These are phyloP conservation scores for Yarrowia osloensis DNA, from an alignment of 805 yeast species.

Conservation along the genomic window DNA sequence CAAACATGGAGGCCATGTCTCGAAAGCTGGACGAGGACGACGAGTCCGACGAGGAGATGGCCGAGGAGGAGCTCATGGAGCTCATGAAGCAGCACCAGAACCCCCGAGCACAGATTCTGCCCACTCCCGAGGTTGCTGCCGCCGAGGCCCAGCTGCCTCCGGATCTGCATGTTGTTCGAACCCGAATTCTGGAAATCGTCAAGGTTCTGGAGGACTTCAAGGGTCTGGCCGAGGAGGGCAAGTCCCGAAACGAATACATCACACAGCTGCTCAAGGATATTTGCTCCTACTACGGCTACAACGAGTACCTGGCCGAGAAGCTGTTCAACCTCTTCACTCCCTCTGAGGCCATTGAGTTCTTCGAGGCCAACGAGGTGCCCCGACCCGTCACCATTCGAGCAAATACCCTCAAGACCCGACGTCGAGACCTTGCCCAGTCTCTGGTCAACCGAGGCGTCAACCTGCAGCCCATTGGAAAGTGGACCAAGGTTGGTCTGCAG, in stretches of 20 bases:
- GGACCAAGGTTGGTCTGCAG: constrained; percentile 98
- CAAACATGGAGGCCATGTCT: constrained; percentile 35
- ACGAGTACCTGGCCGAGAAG: constrained; percentile 89
- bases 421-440: constrained; percentile 94
- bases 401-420: constrained; percentile 90
- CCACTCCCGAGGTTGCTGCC: constrained; percentile 62
- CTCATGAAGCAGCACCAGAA: constrained; percentile 28
- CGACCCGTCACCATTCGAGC: constrained; percentile 97
- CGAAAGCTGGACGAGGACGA: constrained; percentile 34
- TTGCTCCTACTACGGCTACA: constrained; percentile 90
- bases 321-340: constrained; percentile 89
- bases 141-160: constrained; percentile 54
- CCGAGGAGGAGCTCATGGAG: constrained; percentile 33
- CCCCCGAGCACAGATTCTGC: constrained; percentile 59
- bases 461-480: constrained; percentile 92
- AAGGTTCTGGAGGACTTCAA: constrained; percentile 91
- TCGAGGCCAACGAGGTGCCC: constrained; percentile 96
- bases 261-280: constrained; percentile 81
- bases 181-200: constrained; percentile 93
- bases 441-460: constrained; percentile 96
- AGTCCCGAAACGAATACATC: constrained; percentile 79
- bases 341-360: constrained; percentile 95
- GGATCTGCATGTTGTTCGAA: constrained; percentile 79
- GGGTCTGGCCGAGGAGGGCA: constrained; percentile 79
- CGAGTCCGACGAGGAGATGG: constrained; percentile 33